These are phyloP conservation scores for Coprinellus aureogranulatus DNA, from an alignment of 768 basidiomycete species.

Conservation along the genomic window DNA sequence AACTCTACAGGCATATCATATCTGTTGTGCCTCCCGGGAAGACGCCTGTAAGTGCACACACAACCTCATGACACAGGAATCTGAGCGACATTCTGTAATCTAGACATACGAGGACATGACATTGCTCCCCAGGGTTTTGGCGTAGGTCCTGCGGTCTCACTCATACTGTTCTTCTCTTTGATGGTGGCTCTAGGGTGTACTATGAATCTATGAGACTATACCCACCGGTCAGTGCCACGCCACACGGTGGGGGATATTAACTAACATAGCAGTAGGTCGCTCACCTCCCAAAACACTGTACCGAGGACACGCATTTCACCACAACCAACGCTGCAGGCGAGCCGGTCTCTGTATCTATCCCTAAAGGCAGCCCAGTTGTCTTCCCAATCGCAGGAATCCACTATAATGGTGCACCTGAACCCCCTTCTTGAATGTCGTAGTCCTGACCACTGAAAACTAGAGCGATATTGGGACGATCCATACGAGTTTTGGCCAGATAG, in stretches of 20 bases:
- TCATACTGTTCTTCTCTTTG: background rate
- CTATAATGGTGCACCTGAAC: constrained; percentile 31
- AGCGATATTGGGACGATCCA: constrained; percentile 47
- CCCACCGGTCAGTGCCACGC: too few relatives aligned
- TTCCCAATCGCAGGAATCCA: constrained; percentile 34
- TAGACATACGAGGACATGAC: constrained; percentile 34
- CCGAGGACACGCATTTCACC: constrained; percentile 10
- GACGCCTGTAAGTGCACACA: constrained; percentile 20
- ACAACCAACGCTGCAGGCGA: constrained; percentile 5
- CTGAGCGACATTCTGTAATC: too few relatives aligned
- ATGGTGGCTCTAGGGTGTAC: too few relatives aligned
- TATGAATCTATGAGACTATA: too few relatives aligned
- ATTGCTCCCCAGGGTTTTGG: constrained; percentile 27
- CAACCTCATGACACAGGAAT: background rate
- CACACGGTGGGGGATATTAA: background rate
- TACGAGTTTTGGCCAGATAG: constrained; percentile 29
- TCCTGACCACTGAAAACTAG: too few relatives aligned
- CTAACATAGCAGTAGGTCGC: background rate
- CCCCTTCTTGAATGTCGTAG: too few relatives aligned
- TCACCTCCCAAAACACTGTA: constrained; percentile 3
- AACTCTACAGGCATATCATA: constrained; percentile 36
- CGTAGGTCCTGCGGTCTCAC: constrained; percentile 18
- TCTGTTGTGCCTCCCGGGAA: constrained; percentile 23
- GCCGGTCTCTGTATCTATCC: constrained; percentile 3
- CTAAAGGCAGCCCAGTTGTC: constrained; percentile 15